Conservation (phyloP, 179 eudicot species). For the Silene coronaria region DNA sequence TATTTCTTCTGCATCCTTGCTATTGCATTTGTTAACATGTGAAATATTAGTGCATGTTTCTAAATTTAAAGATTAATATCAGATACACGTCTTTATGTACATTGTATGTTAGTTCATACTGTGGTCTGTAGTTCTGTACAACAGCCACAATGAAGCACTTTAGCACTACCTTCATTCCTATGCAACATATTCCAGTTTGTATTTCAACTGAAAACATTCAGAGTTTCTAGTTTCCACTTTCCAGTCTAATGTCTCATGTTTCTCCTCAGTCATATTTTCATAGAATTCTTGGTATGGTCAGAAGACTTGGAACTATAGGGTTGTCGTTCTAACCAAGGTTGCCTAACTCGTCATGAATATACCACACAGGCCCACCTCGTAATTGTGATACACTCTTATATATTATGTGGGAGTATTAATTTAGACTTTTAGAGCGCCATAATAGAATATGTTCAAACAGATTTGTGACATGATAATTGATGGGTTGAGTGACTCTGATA, state of each 20-base stretch:
- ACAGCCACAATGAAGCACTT: not conserved
- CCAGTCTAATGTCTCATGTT: not conserved
- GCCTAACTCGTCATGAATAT: not conserved
- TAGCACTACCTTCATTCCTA: not conserved
- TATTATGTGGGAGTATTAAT: too few relatives aligned
- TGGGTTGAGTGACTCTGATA: not conserved
- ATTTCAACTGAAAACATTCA: not conserved
- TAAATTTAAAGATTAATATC: not conserved
- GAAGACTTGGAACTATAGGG: not conserved
- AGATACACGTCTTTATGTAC: too few relatives aligned
- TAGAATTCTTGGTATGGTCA: not conserved
- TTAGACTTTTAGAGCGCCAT: too few relatives aligned
- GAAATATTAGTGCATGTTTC: not conserved
- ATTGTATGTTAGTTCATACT: not conserved
- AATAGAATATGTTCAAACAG: too few relatives aligned
- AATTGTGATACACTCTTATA: not conserved
- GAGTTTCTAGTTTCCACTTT: not conserved
- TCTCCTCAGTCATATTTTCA: not conserved
- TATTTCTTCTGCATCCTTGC: slow-evolving; percentile 1
- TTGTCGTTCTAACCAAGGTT: not conserved
- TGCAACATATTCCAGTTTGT: not conserved
- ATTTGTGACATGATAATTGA: too few relatives aligned
- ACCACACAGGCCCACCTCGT: too few relatives aligned
- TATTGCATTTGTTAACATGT: not conserved
- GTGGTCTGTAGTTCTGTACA: not conserved